A percentile compares a stretch with the other conserved stretches of the same genome.
These are phyloP conservation scores for Amanita pallidorosea DNA, from an alignment of 768 basidiomycete genomes.

Conservation along the genomic window DNA sequence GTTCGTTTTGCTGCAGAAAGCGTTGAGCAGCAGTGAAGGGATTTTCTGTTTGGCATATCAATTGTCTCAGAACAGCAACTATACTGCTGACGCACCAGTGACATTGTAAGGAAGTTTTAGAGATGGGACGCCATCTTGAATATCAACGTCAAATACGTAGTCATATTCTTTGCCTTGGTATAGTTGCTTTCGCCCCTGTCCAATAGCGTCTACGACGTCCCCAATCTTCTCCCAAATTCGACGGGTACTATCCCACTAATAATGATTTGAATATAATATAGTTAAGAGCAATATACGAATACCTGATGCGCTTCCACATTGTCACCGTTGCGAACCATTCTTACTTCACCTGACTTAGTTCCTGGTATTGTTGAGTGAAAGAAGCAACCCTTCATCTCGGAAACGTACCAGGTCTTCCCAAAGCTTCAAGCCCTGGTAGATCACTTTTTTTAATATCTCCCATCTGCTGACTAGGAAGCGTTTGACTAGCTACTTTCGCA, in stretches of 20 bases:
- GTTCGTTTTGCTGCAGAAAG: conserved; percentile 76
- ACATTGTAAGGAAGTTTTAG: conserved; percentile 92
- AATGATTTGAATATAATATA: conserved; percentile 3
- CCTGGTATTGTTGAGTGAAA: conserved; percentile 30
- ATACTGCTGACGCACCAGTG: conserved; percentile 39
- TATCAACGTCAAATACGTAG: conserved; percentile 98
- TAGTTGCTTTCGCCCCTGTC: conserved; percentile 83
- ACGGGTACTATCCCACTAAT: conserved; percentile 68
- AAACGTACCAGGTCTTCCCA: conserved; percentile 55
- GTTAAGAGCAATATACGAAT: conserved; percentile 10
- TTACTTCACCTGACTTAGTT: conserved; percentile 88
- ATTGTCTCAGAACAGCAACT: conserved; percentile 2
- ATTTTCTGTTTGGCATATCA: conserved; percentile 52
- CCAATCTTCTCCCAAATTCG: conserved; percentile 88
- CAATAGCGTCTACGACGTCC: conserved; percentile 91
- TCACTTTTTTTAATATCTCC: conserved; percentile 92
- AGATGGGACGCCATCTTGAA: conserved; percentile 85
- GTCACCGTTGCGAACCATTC: conserved; percentile 78
- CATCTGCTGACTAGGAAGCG: conserved; percentile 77
- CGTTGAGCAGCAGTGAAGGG: conserved; percentile 82
- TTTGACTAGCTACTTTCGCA: conserved; percentile 62
- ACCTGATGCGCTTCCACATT: conserved; percentile 89
- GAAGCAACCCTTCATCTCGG: background rate
- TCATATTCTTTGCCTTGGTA: conserved; percentile 93
- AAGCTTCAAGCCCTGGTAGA: conserved; percentile 76